These are phyloP conservation scores for Geum urbanum DNA, from an alignment of 306 rosid species.

Conservation along the genomic window DNA sequence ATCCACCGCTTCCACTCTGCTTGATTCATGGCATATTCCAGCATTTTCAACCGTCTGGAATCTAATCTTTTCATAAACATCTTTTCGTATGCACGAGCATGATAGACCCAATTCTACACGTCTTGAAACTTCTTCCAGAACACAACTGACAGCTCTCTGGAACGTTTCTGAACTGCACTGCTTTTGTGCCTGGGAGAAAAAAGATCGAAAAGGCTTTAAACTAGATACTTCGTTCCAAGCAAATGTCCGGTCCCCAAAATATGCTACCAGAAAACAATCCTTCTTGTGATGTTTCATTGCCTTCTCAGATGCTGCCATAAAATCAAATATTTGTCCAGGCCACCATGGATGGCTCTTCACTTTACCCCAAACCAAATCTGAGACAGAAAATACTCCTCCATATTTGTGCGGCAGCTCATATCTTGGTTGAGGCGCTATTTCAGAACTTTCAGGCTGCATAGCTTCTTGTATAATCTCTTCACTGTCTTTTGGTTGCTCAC, in stretches of 20 bases:
- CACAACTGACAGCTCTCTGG: constrained; percentile 72
- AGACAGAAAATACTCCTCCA: constrained; percentile 58
- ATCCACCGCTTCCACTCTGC: constrained; percentile 46
- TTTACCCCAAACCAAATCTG: constrained; percentile 96
- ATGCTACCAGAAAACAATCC: constrained; percentile 81
- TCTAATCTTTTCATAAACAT: constrained; percentile 46
- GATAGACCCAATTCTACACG: constrained; percentile 72
- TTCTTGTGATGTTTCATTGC: constrained; percentile 81
- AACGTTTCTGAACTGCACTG: constrained; percentile 74
- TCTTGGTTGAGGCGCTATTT: constrained; percentile 32
- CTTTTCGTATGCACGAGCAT: constrained; percentile 69
- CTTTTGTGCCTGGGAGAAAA: constrained; percentile 59
- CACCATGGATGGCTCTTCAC: constrained; percentile 99
- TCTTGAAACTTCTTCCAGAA: constrained; percentile 80
- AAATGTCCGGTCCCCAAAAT: constrained; percentile 94
- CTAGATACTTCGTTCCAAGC: constrained; percentile 92
- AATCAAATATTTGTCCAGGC: constrained; percentile 98
- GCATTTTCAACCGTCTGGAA: constrained; percentile 69
- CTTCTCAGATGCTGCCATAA: constrained; percentile 72
- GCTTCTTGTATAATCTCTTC: constrained; percentile 30
- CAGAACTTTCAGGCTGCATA: constrained; percentile 32
- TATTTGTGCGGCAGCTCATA: constrained; percentile 57
- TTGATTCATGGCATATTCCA: constrained; percentile 58
- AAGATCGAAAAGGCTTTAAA: constrained; percentile 63
- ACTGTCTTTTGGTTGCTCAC: constrained; percentile 23